phyloP scores from a whole-genome alignment of 768 basidiomycete genomes.

The Boletales sp. region DNA sequence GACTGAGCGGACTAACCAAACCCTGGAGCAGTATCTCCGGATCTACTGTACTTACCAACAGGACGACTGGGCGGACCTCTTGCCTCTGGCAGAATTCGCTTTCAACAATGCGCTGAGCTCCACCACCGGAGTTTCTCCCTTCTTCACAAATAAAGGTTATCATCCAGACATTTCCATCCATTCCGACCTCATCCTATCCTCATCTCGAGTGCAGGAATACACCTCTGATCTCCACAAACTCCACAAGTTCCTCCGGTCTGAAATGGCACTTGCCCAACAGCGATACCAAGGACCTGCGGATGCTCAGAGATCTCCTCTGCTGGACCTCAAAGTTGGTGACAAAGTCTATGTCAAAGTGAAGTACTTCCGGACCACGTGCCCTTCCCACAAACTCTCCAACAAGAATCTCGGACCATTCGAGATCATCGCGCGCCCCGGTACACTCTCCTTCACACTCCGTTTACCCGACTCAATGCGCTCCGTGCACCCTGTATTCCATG shows the following conservation, averaged over 20 bases:
- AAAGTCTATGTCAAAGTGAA: background rate
- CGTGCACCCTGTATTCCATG: background rate
- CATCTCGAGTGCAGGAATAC: too few species aligned
- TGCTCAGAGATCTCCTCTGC: too few species aligned
- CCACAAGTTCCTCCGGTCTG: too few species aligned
- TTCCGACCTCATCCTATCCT: background rate
- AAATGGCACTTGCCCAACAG: too few species aligned
- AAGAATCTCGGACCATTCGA: background rate
- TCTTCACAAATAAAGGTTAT: background rate
- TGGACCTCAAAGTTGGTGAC: too few species aligned
- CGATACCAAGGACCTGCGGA: too few species aligned
- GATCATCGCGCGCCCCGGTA: background rate
- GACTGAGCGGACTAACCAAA: background rate
- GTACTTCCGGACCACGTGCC: background rate
- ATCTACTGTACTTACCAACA: background rate
- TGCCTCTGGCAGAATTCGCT: background rate
- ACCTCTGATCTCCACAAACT: too few species aligned
- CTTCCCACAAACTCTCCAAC: background rate
- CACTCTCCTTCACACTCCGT: background rate
- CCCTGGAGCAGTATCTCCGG: background rate
- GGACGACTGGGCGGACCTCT: conserved; percentile 1
- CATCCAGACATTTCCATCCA: background rate
- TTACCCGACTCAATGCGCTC: background rate
- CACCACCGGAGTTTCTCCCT: background rate
- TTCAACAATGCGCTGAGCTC: background rate